Evolutionary conservation across 164 flowering plant genomes (phyloP).

Genomic region (Litsea cubeba): DNA sequence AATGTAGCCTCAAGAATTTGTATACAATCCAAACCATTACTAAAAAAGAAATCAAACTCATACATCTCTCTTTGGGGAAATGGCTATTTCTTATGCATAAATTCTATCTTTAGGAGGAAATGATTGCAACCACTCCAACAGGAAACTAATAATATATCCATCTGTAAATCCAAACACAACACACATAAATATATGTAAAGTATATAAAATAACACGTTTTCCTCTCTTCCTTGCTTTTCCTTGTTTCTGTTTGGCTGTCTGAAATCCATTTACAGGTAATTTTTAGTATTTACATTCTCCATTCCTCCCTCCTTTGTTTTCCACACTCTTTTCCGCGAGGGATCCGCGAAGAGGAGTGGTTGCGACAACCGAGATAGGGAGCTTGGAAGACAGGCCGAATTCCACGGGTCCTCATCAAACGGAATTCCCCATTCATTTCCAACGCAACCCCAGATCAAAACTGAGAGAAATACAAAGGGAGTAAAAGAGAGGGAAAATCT

Average conservation of each 20-base stretch:
- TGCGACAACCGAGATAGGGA: conserved; percentile 3
- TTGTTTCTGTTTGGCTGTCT: background rate
- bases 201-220: too few species aligned
- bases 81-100: too few species aligned
- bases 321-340: background rate
- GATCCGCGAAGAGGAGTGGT: conserved; percentile 8
- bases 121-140: background rate
- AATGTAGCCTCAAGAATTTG: too few species aligned
- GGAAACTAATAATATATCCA: background rate
- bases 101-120: background rate
- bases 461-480: background rate
- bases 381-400: conserved; percentile 8
- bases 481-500: conserved; percentile 2
- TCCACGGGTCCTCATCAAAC: conserved; percentile 5
- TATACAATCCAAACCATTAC: too few species aligned
- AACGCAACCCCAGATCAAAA: background rate
- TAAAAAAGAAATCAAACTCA: too few species aligned
- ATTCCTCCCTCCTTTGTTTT: background rate
- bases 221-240: too few species aligned
- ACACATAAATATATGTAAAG: background rate
- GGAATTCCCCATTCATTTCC: conserved; percentile 1
- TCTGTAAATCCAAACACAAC: background rate
- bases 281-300: background rate
- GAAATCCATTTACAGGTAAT: background rate
- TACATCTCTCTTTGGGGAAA: too few species aligned